Percentiles rank a stretch among this genome's conserved stretches.
These are phyloP conservation scores for Brassica cretica DNA, from an alignment of 345 rosid genomes.

Conservation along the genomic window DNA sequence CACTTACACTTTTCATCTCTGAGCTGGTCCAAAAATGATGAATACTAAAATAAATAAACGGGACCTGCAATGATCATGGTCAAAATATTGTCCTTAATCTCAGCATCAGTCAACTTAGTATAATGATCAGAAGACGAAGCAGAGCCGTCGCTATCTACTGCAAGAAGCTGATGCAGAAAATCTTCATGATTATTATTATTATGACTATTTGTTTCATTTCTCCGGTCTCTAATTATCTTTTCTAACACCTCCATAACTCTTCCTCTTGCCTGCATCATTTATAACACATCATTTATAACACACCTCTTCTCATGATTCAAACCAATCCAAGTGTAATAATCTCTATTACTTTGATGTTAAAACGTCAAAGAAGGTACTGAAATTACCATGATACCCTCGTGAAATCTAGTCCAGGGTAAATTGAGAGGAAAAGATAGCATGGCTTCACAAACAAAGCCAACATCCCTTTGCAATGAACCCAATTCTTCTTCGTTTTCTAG, in stretches of 20 bases:
- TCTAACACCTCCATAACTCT: slow-evolving; percentile 63
- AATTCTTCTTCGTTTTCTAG: slow-evolving; percentile 50
- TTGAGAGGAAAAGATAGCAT: slow-evolving; percentile 78
- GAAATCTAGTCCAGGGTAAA: slow-evolving; percentile 72
- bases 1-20: background rate
- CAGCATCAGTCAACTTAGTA: slow-evolving; percentile 49
- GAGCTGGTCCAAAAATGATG: background rate
- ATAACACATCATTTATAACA: background rate
- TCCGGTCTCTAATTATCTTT: slow-evolving; percentile 50
- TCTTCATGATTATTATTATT: slow-evolving; percentile 40
- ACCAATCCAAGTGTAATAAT: background rate
- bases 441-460: slow-evolving; percentile 61
- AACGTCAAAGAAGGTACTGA: background rate
- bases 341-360: background rate
- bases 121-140: slow-evolving; percentile 24
- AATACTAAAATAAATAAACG: background rate
- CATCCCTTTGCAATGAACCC: slow-evolving; percentile 50
- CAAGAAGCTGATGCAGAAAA: slow-evolving; percentile 61
- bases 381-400: slow-evolving; percentile 63
- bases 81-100: slow-evolving; percentile 73
- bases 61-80: slow-evolving; percentile 89
- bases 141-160: slow-evolving; percentile 26
- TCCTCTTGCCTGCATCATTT: slow-evolving; percentile 57
- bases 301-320: background rate
- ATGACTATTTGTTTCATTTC: slow-evolving; percentile 33